Percentiles rank a stretch among this genome's conserved stretches.
These are phyloP conservation scores for Raphidocelis subcapitata DNA, from an alignment of 139 green algal species.

Conservation along the genomic window DNA sequence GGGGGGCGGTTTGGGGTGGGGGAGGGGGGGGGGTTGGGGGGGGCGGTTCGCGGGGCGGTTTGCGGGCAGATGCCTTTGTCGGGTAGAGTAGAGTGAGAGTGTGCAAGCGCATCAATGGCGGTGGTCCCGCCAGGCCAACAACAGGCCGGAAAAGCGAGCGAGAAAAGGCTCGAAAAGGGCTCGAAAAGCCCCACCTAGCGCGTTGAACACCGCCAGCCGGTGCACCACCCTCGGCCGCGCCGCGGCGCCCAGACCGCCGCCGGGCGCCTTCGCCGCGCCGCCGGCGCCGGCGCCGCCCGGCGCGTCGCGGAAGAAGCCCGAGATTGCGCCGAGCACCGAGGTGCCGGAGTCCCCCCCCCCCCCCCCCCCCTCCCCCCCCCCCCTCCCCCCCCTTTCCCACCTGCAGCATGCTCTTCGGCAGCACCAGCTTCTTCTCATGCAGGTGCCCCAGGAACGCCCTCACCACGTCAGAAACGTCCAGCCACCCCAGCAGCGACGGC, in stretches of 20 bases:
- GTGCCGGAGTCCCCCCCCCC: too few relatives aligned
- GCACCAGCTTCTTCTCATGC: neutral
- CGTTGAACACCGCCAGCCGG: slow-evolving; percentile 28
- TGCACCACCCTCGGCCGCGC: slow-evolving; percentile 31
- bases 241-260: too few relatives aligned
- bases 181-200: too few relatives aligned
- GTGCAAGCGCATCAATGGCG: neutral
- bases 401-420: slow-evolving; percentile 13
- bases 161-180: too few relatives aligned
- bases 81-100: too few relatives aligned
- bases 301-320: neutral
- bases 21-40: neutral
- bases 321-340: neutral
- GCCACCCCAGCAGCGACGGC: slow-evolving; percentile 59
- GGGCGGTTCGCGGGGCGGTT: neutral
- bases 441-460: slow-evolving; percentile 27
- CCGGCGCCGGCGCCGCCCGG: too few relatives aligned
- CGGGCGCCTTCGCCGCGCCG: too few relatives aligned
- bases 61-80: too few relatives aligned
- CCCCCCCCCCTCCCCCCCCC: neutral
- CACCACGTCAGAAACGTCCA: slow-evolving; percentile 13
- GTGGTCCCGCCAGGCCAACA: slow-evolving; percentile 11
- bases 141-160: neutral
- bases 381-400: neutral
- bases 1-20: neutral